Evolutionary conservation across 306 rosid genomes (phyloP).

Genomic region (Quercus alba): DNA sequence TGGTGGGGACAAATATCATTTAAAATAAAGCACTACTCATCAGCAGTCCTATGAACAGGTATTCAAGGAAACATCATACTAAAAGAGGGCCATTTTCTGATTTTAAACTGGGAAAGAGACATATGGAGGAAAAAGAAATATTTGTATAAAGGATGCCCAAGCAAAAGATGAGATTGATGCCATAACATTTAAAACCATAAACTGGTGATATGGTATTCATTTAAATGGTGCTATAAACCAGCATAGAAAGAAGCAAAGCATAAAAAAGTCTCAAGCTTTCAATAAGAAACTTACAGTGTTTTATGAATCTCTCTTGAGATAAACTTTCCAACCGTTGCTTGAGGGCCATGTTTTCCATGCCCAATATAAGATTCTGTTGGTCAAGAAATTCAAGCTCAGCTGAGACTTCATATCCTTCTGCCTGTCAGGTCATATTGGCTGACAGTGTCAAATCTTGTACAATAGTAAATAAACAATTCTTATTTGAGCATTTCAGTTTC

Average conservation of each 20-base stretch:
- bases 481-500: constrained; percentile 13
- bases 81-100: background rate
- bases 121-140: background rate
- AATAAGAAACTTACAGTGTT: constrained; percentile 68
- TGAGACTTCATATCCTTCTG: constrained; percentile 87
- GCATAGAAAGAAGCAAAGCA: background rate
- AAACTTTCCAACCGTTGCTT: constrained; percentile 90
- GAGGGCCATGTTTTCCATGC: constrained; percentile 97
- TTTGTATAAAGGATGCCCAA: background rate
- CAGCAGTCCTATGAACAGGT: background rate
- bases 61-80: background rate
- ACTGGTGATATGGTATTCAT: background rate
- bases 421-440: constrained; percentile 35
- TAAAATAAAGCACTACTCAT: background rate
- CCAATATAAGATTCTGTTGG: constrained; percentile 84
- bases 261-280: background rate
- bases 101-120: background rate
- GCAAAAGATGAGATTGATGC: background rate
- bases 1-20: background rate
- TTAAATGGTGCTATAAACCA: background rate
- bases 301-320: constrained; percentile 91
- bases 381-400: constrained; percentile 95
- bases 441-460: background rate
- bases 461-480: background rate
- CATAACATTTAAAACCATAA: background rate